These are phyloP conservation scores for Pestalotiopsis sp. DNA, from an alignment of 2,329 filamentous ascomycete genomes.

Conservation along the genomic window DNA sequence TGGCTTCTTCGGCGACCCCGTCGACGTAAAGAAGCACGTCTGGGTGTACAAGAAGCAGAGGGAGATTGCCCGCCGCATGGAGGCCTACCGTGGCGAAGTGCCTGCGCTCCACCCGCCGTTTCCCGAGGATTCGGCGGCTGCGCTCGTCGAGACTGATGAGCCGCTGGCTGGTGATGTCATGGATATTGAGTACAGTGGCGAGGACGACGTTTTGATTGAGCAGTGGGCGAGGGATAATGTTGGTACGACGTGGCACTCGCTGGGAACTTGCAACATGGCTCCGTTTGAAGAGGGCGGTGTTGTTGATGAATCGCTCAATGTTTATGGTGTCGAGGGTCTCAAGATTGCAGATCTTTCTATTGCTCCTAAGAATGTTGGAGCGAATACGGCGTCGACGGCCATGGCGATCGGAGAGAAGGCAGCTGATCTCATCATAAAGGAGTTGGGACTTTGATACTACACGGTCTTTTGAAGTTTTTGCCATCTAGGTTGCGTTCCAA, in stretches of 20 bases:
- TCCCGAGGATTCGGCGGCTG: constrained; percentile 36
- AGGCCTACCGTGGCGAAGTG: constrained; percentile 47
- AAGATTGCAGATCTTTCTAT: constrained; percentile 36
- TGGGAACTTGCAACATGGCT: constrained; percentile 28
- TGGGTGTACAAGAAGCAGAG: constrained; percentile 66
- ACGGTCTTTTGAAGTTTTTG: too few species aligned
- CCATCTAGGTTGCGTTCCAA: too few species aligned
- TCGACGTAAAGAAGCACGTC: constrained; percentile 57
- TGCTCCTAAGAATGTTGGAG: constrained; percentile 32
- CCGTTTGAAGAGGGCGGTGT: constrained; percentile 35
- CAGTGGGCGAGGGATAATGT: constrained; percentile 34
- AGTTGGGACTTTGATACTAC: constrained; percentile 23
- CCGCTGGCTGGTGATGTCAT: constrained; percentile 26
- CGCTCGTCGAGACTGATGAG: constrained; percentile 27
- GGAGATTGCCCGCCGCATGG: constrained; percentile 56
- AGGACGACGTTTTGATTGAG: constrained; percentile 45
- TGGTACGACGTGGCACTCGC: constrained; percentile 38
- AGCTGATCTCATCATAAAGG: constrained; percentile 37
- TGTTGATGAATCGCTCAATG: constrained; percentile 37
- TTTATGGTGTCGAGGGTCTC: constrained; percentile 37
- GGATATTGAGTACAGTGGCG: constrained; percentile 44
- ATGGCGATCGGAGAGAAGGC: constrained; percentile 47
- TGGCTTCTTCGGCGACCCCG: constrained; percentile 52
- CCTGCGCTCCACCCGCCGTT: constrained; percentile 44
- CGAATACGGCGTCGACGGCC: constrained; percentile 48